Conservation (phyloP, 1,284 basidiomycete genomes). For the Cryptococcus sp. region DNA sequence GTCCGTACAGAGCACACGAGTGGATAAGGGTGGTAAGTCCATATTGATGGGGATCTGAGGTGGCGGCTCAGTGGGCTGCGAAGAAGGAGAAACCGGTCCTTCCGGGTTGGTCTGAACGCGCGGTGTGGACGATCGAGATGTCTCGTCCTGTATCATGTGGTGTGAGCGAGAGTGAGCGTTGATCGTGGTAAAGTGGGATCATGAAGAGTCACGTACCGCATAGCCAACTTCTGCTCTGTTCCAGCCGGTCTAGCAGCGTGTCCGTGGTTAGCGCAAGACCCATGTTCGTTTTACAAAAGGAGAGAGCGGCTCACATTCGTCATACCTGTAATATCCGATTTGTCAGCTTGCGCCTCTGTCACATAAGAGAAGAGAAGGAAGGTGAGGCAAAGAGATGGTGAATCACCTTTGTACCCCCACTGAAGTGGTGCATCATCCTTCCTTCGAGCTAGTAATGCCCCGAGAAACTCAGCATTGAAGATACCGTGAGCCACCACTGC, state of each 20-base stretch:
- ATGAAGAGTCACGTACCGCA: slow-evolving; percentile 23
- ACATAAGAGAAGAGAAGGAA: too few relatives aligned
- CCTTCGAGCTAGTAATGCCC: slow-evolving; percentile 46
- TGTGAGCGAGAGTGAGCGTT: neutral
- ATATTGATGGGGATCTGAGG: slow-evolving; percentile 15
- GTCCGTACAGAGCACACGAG: slow-evolving; percentile 46
- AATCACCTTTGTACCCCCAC: slow-evolving; percentile 50
- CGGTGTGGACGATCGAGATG: slow-evolving; percentile 6
- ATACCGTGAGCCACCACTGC: slow-evolving; percentile 54
- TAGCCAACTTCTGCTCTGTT: slow-evolving; percentile 54
- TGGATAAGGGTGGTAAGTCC: slow-evolving; percentile 29
- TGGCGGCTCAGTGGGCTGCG: slow-evolving; percentile 32
- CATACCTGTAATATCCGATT: slow-evolving; percentile 40
- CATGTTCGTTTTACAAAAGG: too few relatives aligned
- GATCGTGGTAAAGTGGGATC: neutral
- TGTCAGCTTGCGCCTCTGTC: neutral
- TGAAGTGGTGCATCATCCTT: slow-evolving; percentile 43
- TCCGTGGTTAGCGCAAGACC: too few relatives aligned
- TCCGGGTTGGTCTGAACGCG: slow-evolving; percentile 28
- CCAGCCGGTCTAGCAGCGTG: slow-evolving; percentile 59
- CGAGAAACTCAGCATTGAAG: slow-evolving; percentile 53
- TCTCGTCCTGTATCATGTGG: slow-evolving; percentile 27
- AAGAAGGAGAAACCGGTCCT: slow-evolving; percentile 32
- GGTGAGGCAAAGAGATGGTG: too few relatives aligned
- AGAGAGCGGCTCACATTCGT: slow-evolving; percentile 46